Conservation (phyloP, 2,329 filamentous ascomycete species). For the Tolypocladium endophyticum region DNA sequence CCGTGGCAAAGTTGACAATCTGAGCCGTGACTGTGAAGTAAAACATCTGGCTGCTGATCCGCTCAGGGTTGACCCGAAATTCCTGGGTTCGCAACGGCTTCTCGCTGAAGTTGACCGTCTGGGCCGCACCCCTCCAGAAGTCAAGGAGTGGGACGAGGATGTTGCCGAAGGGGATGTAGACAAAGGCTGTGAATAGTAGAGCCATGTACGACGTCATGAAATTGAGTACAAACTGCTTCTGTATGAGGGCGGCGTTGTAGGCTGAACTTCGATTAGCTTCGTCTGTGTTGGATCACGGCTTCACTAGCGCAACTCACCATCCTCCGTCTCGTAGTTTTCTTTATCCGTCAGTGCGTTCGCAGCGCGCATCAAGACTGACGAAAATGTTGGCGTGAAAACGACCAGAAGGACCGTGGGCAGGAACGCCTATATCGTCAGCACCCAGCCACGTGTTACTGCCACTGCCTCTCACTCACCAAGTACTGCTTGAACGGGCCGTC, state of each 20-base stretch:
- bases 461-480: constrained; percentile 43
- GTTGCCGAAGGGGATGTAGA: constrained; percentile 86
- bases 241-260: constrained; percentile 73
- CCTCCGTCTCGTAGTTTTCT: constrained; percentile 88
- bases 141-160: constrained; percentile 78
- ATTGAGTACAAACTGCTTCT: constrained; percentile 92
- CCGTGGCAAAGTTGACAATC: constrained; percentile 75
- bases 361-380: constrained; percentile 61
- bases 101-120: constrained; percentile 64
- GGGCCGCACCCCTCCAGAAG: constrained; percentile 65
- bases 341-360: constrained; percentile 68
- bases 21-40: constrained; percentile 95
- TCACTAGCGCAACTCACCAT: constrained; percentile 31
- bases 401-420: constrained; percentile 84
- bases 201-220: constrained; percentile 94
- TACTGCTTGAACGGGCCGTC: constrained; percentile 78
- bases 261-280: constrained; percentile 28
- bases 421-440: constrained; percentile 50
- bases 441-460: not conserved
- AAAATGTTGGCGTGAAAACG: constrained; percentile 67
- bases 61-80: constrained; percentile 74
- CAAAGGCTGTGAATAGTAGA: constrained; percentile 84
- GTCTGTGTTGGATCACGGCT: too few relatives aligned
- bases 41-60: constrained; percentile 84
- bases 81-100: constrained; percentile 53